phyloP scores from a whole-genome alignment of 768 basidiomycete genomes.

The Boletellus ananas region DNA sequence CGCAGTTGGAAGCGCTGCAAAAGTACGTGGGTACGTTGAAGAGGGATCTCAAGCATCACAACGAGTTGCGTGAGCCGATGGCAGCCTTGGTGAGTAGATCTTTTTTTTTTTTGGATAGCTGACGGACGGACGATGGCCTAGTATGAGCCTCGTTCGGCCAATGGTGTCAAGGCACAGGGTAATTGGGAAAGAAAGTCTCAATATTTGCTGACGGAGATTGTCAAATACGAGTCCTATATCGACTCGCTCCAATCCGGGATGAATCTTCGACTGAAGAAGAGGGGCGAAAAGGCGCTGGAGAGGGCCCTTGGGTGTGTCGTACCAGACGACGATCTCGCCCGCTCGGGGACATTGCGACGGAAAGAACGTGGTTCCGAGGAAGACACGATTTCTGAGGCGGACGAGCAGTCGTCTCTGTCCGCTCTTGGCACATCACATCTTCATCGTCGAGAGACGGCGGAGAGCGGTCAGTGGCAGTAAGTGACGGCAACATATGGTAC shows the following conservation, averaged over 20 bases:
- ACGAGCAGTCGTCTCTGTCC: slow-evolving; percentile 34
- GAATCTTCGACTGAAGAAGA: slow-evolving; percentile 78
- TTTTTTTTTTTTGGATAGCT: background rate
- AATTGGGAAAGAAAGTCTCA: slow-evolving; percentile 95
- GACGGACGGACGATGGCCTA: slow-evolving; percentile 29
- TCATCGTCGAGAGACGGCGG: slow-evolving; percentile 45
- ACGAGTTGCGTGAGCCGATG: slow-evolving; percentile 82
- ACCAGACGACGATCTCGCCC: slow-evolving; percentile 31
- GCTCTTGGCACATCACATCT: slow-evolving; percentile 27
- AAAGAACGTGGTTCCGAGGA: slow-evolving; percentile 39
- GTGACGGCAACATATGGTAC: slow-evolving; percentile 20
- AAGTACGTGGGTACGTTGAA: slow-evolving; percentile 76
- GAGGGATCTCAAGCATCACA: slow-evolving; percentile 78
- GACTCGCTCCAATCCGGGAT: slow-evolving; percentile 85
- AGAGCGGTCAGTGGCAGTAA: slow-evolving; percentile 28
- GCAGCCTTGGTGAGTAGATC: slow-evolving; percentile 54
- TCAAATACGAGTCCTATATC: slow-evolving; percentile 94
- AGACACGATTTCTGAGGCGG: slow-evolving; percentile 47
- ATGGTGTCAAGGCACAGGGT: slow-evolving; percentile 67
- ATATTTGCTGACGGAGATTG: slow-evolving; percentile 85
- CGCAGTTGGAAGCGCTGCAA: slow-evolving; percentile 83
- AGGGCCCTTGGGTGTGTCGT: slow-evolving; percentile 42
- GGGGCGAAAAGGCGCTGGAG: slow-evolving; percentile 83
- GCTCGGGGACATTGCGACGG: slow-evolving; percentile 34
- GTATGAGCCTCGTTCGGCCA: slow-evolving; percentile 78